Evolutionary conservation across 164 flowering plant genomes (phyloP).

Genomic region (Santalum album): DNA sequence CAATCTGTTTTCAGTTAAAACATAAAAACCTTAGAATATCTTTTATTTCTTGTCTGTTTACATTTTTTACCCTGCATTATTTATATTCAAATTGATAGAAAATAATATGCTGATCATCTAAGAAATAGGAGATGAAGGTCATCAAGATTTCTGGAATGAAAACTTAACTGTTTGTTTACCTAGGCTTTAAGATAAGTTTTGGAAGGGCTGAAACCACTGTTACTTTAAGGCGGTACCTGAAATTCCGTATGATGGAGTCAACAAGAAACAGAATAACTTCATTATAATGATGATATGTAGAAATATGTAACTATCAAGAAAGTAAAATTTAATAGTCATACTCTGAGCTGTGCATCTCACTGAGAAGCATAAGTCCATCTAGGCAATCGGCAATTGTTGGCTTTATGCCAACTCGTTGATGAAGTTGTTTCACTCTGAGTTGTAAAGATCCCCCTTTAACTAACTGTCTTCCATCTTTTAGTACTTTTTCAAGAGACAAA

Average conservation of each 20-base stretch:
- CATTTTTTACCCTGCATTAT: too few species aligned
- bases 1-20: too few species aligned
- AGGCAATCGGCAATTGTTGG: slow-evolving; percentile 65
- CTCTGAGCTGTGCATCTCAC: slow-evolving; percentile 76
- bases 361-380: slow-evolving; percentile 58
- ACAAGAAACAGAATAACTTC: not conserved
- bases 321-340: slow-evolving; percentile 20
- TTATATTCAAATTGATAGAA: too few species aligned
- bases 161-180: slow-evolving; percentile 19
- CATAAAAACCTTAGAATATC: too few species aligned
- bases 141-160: not conserved
- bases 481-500: slow-evolving; percentile 47
- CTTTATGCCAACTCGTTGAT: slow-evolving; percentile 49
- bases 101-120: not conserved
- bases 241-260: not conserved
- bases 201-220: slow-evolving; percentile 47
- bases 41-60: too few species aligned
- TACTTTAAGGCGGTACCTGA: slow-evolving; percentile 59
- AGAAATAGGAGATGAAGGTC: not conserved
- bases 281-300: not conserved
- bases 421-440: slow-evolving; percentile 36
- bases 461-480: slow-evolving; percentile 54
- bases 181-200: slow-evolving; percentile 32
- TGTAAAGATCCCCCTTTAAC: slow-evolving; percentile 43
- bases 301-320: too few species aligned